Conservation (phyloP, 1,139 yeast genomes). For the Kodamaea plutei region DNA sequence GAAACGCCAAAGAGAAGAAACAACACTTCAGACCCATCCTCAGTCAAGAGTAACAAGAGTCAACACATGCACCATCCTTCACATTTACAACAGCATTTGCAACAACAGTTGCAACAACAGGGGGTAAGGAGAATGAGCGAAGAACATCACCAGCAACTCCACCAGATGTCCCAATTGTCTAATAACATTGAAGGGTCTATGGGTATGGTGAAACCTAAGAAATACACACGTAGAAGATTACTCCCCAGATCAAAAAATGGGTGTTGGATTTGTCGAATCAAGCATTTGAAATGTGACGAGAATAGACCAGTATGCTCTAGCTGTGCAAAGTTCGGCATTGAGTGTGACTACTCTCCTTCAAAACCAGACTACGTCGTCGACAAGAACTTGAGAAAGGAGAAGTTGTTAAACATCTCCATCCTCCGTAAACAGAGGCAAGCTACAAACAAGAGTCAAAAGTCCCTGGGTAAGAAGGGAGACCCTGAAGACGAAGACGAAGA, state of each 20-base stretch:
- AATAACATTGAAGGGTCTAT: too few relatives aligned
- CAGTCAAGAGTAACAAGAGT: constrained; percentile 13
- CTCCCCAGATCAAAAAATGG: constrained; percentile 44
- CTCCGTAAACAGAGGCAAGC: constrained; percentile 29
- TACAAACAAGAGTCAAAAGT: constrained; percentile 7
- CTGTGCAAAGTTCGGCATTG: constrained; percentile 40
- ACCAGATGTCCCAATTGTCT: too few relatives aligned
- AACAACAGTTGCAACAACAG: too few relatives aligned
- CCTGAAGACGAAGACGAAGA: constrained; percentile 4
- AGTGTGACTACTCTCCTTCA: constrained; percentile 40
- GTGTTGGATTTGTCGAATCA: constrained; percentile 50
- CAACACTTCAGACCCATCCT: constrained; percentile 16
- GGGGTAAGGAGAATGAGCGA: not conserved
- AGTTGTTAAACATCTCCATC: constrained; percentile 30
- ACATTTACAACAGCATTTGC: constrained; percentile 8
- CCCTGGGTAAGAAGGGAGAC: constrained; percentile 1
- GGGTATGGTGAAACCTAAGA: constrained; percentile 21
- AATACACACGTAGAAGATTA: constrained; percentile 39
- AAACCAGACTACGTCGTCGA: constrained; percentile 42
- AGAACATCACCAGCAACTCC: constrained; percentile 1
- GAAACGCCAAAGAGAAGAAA: constrained; percentile 19
- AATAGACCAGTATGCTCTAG: constrained; percentile 35
- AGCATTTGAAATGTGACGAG: constrained; percentile 48
- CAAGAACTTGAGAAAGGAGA: constrained; percentile 32
- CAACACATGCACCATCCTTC: constrained; percentile 5